Evolutionary conservation across 1,284 basidiomycete genomes (phyloP), one percentile per base, ranked within the genome.

Genomic region (Erythrobasidium hasegawianum): DNA sequence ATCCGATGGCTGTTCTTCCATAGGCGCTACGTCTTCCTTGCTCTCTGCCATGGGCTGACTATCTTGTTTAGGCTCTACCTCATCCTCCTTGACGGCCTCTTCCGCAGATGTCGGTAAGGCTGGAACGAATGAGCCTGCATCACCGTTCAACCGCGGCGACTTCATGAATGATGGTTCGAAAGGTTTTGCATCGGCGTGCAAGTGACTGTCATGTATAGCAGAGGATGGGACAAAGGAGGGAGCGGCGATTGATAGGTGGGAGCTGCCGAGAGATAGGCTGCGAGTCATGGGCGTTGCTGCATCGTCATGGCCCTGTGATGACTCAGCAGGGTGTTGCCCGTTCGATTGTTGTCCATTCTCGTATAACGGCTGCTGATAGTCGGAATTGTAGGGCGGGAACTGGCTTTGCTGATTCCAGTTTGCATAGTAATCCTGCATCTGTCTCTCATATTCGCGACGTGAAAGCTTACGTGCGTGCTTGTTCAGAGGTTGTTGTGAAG

Each of bases 111-210:
- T 33, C 24, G 16, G 43, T 11, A 33, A 26, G 40, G 58, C 47
- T 49, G 45, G 61, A 2, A 29, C 54, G 40, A 56, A 57, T n/a
- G 24, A 41, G 27, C 53, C 41, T 33, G 61, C 61, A 49, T 50
- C 54, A 20, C 26, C 54, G 33, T 64, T 53, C 5, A 50, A 39
- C 18, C 39, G 20, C 18, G 61, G 53, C 18, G 61, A 64, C 41
- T 49, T 64, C 49, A 64, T 29, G 29, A 27, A 38, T n/a, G 39
- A 39, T 22, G 61, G 61, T 38, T 43, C 38, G 40, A 64, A 64
- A 33, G 29, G 22, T 22, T 52, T 39, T 16, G 54, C 61, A 64
- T 56, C 61, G 43, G 61, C 50, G 22, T 56, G 54, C 18, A 64
- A 56, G 39, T 64, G 61, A 33, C 33, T 33, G 33, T 33, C 33